Evolutionary conservation across 1,284 basidiomycete genomes (phyloP).

Genomic region (Leccinum fallax): DNA sequence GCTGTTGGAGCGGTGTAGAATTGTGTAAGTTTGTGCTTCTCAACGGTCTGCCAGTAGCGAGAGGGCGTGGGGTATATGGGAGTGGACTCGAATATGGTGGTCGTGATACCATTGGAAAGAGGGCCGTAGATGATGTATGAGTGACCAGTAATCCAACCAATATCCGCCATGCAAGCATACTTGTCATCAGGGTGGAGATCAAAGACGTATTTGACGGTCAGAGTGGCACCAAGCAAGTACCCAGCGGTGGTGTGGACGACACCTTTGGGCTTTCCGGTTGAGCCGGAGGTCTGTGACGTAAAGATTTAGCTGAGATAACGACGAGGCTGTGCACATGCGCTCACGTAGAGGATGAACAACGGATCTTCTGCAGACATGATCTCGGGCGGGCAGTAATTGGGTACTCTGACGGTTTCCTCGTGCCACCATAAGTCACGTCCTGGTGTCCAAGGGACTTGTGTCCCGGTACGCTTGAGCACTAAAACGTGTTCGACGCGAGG

Average conservation of each 20-base stretch:
- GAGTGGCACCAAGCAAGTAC: slow-evolving; percentile 86
- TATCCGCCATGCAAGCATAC: slow-evolving; percentile 98
- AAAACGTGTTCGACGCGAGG: slow-evolving; percentile 90
- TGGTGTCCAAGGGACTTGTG: slow-evolving; percentile 77
- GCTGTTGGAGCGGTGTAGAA: slow-evolving; percentile 94
- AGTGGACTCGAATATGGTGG: slow-evolving; percentile 95
- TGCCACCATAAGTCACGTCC: slow-evolving; percentile 98
- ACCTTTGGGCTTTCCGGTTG: slow-evolving; percentile 96
- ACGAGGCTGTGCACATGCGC: slow-evolving; percentile 33
- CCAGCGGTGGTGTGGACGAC: slow-evolving; percentile 96
- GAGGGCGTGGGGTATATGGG: slow-evolving; percentile 96
- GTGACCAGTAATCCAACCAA: slow-evolving; percentile 99
- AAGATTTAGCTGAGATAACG: neutral
- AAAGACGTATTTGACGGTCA: slow-evolving; percentile 97
- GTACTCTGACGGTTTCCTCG: slow-evolving; percentile 84
- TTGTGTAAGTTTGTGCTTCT: slow-evolving; percentile 92
- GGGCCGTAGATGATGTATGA: slow-evolving; percentile 98
- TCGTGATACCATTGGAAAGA: slow-evolving; percentile 87
- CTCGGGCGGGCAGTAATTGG: slow-evolving; percentile 89
- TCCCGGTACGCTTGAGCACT: slow-evolving; percentile 89
- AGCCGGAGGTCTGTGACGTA: slow-evolving; percentile 79
- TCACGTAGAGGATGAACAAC: slow-evolving; percentile 95
- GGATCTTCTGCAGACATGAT: slow-evolving; percentile 92
- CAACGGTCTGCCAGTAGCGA: slow-evolving; percentile 96
- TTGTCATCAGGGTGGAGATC: slow-evolving; percentile 92